These are phyloP conservation scores for Zostera marina DNA, from an alignment of 116 monocot genomes.

Conservation along the genomic window DNA sequence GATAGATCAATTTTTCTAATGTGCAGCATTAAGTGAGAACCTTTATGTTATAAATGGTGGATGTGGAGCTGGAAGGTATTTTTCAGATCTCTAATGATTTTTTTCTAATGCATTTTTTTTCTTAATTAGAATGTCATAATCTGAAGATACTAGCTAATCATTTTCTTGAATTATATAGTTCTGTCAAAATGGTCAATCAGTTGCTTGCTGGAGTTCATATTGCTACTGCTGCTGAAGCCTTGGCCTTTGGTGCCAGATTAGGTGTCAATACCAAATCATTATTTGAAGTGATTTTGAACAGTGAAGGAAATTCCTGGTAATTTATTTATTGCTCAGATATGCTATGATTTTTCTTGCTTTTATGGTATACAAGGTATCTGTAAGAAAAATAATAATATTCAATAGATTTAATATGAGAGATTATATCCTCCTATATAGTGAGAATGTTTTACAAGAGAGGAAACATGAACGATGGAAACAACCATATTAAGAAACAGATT, in stretches of 20 bases:
- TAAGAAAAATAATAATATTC: background rate
- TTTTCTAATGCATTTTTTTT: background rate
- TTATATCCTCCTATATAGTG: too few species aligned
- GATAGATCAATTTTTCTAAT: background rate
- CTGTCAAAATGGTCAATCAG: constrained; percentile 97
- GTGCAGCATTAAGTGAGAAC: constrained; percentile 90
- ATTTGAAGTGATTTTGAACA: constrained; percentile 59
- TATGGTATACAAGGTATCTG: background rate
- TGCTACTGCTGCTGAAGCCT: constrained; percentile 88
- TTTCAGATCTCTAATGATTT: too few species aligned
- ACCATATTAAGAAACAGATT: too few species aligned
- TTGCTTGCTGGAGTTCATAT: constrained; percentile 99
- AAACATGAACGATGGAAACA: too few species aligned
- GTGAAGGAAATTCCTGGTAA: constrained; percentile 78
- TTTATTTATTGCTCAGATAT: background rate
- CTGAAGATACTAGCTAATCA: background rate
- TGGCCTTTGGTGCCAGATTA: constrained; percentile 80
- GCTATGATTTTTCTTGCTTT: background rate
- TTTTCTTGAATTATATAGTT: constrained; percentile 23
- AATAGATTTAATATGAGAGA: too few species aligned
- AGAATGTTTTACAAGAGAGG: too few species aligned
- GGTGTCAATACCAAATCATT: constrained; percentile 51
- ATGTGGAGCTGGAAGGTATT: constrained; percentile 98
- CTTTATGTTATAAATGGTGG: constrained; percentile 86
- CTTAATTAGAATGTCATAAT: background rate